Base-by-base conservation (phyloP, 2,329 filamentous ascomycete genomes). In the Xylariomycetidae sp. region DNA sequence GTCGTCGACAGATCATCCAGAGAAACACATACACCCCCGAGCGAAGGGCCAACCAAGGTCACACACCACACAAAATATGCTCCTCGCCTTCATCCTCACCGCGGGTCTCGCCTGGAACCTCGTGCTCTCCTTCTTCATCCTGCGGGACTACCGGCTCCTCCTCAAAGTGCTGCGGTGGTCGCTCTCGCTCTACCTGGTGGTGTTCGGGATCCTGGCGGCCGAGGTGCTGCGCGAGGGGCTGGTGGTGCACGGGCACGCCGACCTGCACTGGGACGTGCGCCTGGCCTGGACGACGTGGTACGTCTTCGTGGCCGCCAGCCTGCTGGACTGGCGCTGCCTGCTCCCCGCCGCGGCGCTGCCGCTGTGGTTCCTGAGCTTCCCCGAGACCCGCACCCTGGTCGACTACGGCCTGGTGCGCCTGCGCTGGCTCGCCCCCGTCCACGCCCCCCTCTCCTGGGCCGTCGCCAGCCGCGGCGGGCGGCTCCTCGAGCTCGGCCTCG, bases 221-320 rank as follows among this genome's bases (percentile, higher is more conserved):
- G 38, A 44, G 30, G 46, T 49, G 10, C 30, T 48, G 5, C 40
- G 37, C 29, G 40, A 48, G 17, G 49, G 49, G 12, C 38, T 53
- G 16, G 10, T 32, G 17, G 37, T 43, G 32, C 36, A 44, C 25
- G 41, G 40, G 23, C 20, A 35, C 10, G 15, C 23, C 8, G 10
- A 19, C 4, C 30, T 50, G 17, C 43, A 46, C 35, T 44, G 37
- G 38, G 37, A 47, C 37, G 31, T 39, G 6, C 38, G 38, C 5
- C 16, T 44, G 25, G 41, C 37, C 15, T 50, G 46, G 48, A 33
- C 39, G 8, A 5, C 30, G 3, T 54, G 50, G 50, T 48, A 42
- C 31, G 3, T 38, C 18, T 13, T 46, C 6, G 39, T 49, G 18
- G 29, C 27, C 14, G 14, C 15, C 6, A 29, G 38, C 18, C 18